Base-by-base conservation (phyloP, 192 early-diverging fungal genomes). In the Coemansia sp. region DNA sequence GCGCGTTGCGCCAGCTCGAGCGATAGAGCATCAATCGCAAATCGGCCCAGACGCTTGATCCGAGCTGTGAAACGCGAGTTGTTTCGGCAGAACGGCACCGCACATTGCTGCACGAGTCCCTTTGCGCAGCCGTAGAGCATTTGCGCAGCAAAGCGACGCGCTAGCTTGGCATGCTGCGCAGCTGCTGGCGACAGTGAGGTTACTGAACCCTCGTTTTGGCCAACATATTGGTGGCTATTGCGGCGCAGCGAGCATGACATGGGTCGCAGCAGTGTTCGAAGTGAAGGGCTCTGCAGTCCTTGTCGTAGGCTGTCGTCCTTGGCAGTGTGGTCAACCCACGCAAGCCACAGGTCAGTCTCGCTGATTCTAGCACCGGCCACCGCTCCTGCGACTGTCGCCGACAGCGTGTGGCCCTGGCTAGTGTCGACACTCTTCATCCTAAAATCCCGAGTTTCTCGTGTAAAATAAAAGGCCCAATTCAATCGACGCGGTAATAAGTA, bases 1-100 rank as follows among this genome's bases (percentile, higher is more conserved):
- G 67, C 72, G 21, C 35, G 53, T 4, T 35, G 43, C 2, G 72
- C 72, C 48, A 75, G 56, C 36, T 75, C 67, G 24, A 65, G 8
- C 1, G 67, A 62, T 42, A 68, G 17, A 27, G 55, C n/a, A 10
- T 67, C 61, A 3, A 63, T 29, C 0, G 50, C 24, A 33, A 18
- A 22, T 17, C 36, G 22, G 3, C 54, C 40, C 50, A 73, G 41
- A 8, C 18, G 24, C 14, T 21, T 33, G 7, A 73, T 37, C 36
- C 50, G 37, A 27, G 15, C 21, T 12, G 38, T 14, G 39, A 40
- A 73, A 15, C 35, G 34, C 11, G 58, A 9, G 37, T 73, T 73
- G 44, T 46, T 42, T 36, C 55, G 46, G 22, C 70, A 73, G 40
- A 73, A 67, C 12, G 37, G 43, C 56, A 56, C 33, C 6, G 18